Evolutionary conservation across 257 asterid genomes (phyloP), one percentile per base, ranked within the genome.

Genomic region (Haberlea rhodopensis): DNA sequence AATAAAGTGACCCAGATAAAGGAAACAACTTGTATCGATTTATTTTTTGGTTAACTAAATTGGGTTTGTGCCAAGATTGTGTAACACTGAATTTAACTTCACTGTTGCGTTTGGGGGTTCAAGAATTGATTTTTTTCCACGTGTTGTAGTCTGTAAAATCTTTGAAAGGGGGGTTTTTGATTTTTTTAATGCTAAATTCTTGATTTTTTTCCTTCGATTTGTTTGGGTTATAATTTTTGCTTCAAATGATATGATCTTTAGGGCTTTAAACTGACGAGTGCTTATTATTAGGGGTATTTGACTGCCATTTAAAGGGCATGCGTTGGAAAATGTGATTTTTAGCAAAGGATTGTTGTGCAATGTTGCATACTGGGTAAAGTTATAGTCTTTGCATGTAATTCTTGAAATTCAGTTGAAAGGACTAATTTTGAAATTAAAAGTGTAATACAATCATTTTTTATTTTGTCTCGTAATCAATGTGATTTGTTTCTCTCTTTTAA

Each of bases 81-180:
- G 61, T 75, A 68, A 78, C 81, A 74, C 74, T 73, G 70, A 72
- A 69, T 76, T 76, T 70, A 59, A 73, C 78, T 72, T 68, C 79
- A 52, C 53, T 78, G 67, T 70, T 70, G 48, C 68, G 25, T 26
- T 61, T 37, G 60, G 70, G 46, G 15, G 5, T 67, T 27, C 66
- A 46, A 57, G 63, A 55, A 6, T 8, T 61, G 59, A 32, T 5
- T 62, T 25, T 11, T 8, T 32, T 37, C 5, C 51, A 43, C 51
- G 19, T 43, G 51, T 15, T 43, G 19, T 43, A 3, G 51, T 4
- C 20, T 43, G 19, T 43, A 13, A 4, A 13, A 43, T 43, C 20
- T 43, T 43, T 16, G 20, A 10, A 11, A 5, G 19, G 18, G 19
- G 49, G 5, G 27, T 51, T 16, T 51, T 49, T 52, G 52, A 32